Evolutionary conservation across 2,329 filamentous ascomycete genomes (phyloP).

Genomic region (Calonectria naviculata): DNA sequence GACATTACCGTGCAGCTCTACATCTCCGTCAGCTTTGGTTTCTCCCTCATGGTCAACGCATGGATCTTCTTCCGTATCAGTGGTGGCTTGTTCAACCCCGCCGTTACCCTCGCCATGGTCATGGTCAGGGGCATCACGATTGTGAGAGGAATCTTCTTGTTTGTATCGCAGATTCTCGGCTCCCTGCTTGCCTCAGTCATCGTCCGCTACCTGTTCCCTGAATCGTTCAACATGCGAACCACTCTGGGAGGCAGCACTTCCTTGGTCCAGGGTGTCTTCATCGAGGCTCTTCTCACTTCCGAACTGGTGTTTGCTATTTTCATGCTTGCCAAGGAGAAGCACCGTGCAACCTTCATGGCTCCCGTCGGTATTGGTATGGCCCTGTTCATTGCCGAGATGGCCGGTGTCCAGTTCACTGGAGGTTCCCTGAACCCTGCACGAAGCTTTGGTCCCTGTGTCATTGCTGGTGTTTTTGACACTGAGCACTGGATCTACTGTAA

Average conservation of each 20-base stretch:
- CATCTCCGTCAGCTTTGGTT: constrained; percentile 55
- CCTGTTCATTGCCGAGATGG: constrained; percentile 57
- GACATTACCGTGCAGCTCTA: constrained; percentile 54
- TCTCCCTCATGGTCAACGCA: constrained; percentile 57
- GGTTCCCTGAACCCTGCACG: constrained; percentile 60
- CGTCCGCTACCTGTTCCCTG: constrained; percentile 55
- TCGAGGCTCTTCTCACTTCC: constrained; percentile 61
- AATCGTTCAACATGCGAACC: constrained; percentile 54
- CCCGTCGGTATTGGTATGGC: constrained; percentile 60
- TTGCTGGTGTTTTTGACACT: constrained; percentile 51
- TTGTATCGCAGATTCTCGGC: constrained; percentile 62
- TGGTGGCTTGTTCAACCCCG: constrained; percentile 50
- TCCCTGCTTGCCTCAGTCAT: constrained; percentile 56
- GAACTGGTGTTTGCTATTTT: constrained; percentile 61
- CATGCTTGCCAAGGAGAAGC: constrained; percentile 64
- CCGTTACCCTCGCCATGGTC: constrained; percentile 61
- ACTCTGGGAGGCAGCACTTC: constrained; percentile 52
- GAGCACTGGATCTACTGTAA: constrained; percentile 62
- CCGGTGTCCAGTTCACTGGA: constrained; percentile 61
- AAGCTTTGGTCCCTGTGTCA: constrained; percentile 58
- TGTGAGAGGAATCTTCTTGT: constrained; percentile 57
- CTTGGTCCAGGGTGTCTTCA: constrained; percentile 58
- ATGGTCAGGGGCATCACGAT: constrained; percentile 60
- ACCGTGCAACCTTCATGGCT: constrained; percentile 58
- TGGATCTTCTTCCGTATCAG: constrained; percentile 61